Evolutionary conservation across 1,139 yeast species (phyloP).

Genomic region (Kurtzmaniella quercitrusa): DNA sequence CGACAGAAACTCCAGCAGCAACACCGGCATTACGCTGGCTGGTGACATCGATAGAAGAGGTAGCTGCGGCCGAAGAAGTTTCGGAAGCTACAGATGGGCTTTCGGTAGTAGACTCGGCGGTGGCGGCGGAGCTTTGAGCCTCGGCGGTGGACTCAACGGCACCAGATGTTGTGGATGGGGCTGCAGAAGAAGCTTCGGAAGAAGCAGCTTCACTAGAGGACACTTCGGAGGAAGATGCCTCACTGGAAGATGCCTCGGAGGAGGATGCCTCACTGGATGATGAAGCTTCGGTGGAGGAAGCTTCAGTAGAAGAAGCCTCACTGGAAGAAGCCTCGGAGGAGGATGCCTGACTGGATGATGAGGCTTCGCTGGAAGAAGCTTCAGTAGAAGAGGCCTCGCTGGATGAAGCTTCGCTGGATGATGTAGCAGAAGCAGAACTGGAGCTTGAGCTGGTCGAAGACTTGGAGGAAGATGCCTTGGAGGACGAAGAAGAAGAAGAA

Average conservation of each 20-base stretch:
- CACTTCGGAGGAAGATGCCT: conserved; percentile 13
- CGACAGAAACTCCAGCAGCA: conserved; percentile 38
- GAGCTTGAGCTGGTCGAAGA: conserved; percentile 29
- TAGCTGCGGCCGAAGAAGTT: conserved; percentile 14
- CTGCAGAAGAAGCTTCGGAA: conserved; percentile 7
- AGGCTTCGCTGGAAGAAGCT: conserved; percentile 21
- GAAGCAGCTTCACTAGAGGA: conserved; percentile 12
- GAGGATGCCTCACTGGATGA: conserved; percentile 16
- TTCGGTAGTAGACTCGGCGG: conserved; percentile 8
- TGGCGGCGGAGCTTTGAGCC: conserved; percentile 10
- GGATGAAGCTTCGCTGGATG: conserved; percentile 11
- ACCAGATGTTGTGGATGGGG: conserved; percentile 6
- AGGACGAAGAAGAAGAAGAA: conserved; percentile 22
- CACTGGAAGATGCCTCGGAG: conserved; percentile 18
- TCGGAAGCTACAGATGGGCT: conserved; percentile 7
- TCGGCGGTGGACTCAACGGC: conserved; percentile 15
- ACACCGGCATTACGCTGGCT: conserved; percentile 5
- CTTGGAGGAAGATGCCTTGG: conserved; percentile 22
- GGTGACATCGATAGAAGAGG: conserved; percentile 11
- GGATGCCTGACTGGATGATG: conserved; percentile 16
- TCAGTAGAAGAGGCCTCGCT: conserved; percentile 20
- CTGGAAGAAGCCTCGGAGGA: conserved; percentile 20
- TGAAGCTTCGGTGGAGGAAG: conserved; percentile 20
- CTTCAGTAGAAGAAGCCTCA: conserved; percentile 12
- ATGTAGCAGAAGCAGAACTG: conserved; percentile 20